Evolutionary conservation across 169 alveolate species (phyloP).

Genomic region (Plasmodium chabaudi): DNA sequence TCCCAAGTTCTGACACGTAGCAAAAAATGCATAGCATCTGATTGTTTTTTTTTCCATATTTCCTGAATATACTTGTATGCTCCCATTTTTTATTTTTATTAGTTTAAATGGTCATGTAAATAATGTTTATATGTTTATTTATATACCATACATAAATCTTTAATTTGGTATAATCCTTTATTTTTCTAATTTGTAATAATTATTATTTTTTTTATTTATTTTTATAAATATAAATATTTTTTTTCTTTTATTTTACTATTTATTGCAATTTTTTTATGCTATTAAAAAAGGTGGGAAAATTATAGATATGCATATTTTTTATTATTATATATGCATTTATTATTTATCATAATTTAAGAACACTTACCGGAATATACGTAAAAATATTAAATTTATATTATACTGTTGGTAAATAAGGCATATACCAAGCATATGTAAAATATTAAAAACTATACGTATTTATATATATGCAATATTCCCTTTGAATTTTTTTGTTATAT

Average conservation of each 20-base stretch:
- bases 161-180: not conserved
- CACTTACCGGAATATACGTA: no score
- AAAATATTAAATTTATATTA: no score
- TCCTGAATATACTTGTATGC: conserved; percentile 95
- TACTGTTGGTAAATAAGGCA: no score
- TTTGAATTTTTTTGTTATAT: no score
- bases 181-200: not conserved
- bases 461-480: no score
- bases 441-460: no score
- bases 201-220: not conserved
- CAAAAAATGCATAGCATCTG: conserved; percentile 98
- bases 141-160: not conserved
- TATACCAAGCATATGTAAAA: no score
- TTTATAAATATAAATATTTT: not conserved
- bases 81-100: conserved; percentile 90
- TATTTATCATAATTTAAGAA: no score
- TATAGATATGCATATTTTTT: no score
- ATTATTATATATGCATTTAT: no score
- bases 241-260: conserved; percentile 1
- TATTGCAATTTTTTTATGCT: not conserved
- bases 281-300: no score
- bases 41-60: conserved; percentile 99
- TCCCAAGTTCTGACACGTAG: conserved; percentile 99
- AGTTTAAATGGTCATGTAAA: not conserved
- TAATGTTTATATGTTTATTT: not conserved